Base-by-base conservation (phyloP, 768 basidiomycete species). In the Termitomyces sp. region DNA sequence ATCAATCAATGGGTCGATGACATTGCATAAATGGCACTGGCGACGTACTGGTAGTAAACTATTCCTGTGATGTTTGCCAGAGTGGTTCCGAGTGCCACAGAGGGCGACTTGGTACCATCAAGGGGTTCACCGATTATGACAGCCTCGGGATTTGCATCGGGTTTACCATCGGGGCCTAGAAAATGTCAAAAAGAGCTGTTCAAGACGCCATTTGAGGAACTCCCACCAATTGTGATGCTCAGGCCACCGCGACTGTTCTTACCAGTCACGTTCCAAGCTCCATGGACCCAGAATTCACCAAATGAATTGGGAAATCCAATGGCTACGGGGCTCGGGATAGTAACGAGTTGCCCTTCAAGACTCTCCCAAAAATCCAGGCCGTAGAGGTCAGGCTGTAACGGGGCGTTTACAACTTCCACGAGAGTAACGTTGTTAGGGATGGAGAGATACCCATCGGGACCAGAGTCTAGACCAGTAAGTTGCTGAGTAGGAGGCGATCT, bases 351-450 rank as follows among this genome's bases (percentile, higher is more conserved):
- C 2, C 84, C 83, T 59, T 84, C 81, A 11, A 87, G 74, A 64
- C 81, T 83, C 65, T 82, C 77, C 84, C 84, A 87, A 65, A 87
- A 86, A 65, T 86, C 85, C 36, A 86, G 66, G 7, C 84, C 86
- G 58, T 73, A 86, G 46, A 73, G 68, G 30, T 78, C 73, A 2
- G 84, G 84, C 54, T 77, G 75, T 41, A 85, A 67, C 6, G 76
- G 75, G 7, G 76, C 70, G 61, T 87, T 81, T 5, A 75, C 72
- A 1, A 63, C 63, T 54, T 81, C 77, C 31, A 84, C 66, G 18
- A 68, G 76, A 49, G 74, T 80, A 16, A 72, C 68, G 61, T 86
- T 85, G 65, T 80, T 83, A 12, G 85, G 85, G 1, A 79, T 75
- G 9, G 79, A 79, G 2, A 86, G 73, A 69, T 78, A 83, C 0